A percentile compares a stretch with the other conserved stretches of the same genome.
Evolutionary conservation across 345 rosid genomes (phyloP).

Genomic region (Citrus australasica): DNA sequence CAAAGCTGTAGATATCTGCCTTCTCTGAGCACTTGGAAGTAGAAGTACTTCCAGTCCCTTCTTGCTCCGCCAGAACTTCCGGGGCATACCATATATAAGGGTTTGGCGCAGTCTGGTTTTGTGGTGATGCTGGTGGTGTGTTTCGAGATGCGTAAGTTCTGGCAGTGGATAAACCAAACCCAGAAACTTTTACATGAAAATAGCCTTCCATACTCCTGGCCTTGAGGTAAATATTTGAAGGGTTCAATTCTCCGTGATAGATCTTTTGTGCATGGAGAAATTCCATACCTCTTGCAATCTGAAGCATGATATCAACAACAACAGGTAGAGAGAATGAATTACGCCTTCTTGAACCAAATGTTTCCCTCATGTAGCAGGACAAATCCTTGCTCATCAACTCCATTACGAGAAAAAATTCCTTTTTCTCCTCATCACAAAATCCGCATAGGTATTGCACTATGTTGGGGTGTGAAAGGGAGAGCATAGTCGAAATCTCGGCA

Average conservation of each 20-base stretch:
- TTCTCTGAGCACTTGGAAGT: conserved; percentile 54
- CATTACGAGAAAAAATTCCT: conserved; percentile 69
- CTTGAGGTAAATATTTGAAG: conserved; percentile 58
- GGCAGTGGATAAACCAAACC: conserved; percentile 48
- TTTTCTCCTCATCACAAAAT: conserved; percentile 71
- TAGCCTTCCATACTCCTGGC: conserved; percentile 69
- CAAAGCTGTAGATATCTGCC: conserved; percentile 93
- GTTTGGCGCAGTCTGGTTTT: conserved; percentile 29
- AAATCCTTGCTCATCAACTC: conserved; percentile 85
- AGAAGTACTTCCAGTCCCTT: conserved; percentile 28
- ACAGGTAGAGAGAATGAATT: conserved; percentile 55
- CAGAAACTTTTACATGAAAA: conserved; percentile 69
- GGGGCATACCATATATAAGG: conserved; percentile 84
- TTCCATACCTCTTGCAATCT: conserved; percentile 92
- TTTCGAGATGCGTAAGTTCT: conserved; percentile 30
- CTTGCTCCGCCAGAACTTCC: conserved; percentile 66
- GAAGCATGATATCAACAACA: conserved; percentile 82
- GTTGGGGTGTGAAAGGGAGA: conserved; percentile 86
- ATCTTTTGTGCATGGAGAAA: conserved; percentile 67
- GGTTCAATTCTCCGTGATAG: conserved; percentile 72
- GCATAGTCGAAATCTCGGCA: conserved; percentile 50
- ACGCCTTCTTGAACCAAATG: conserved; percentile 57
- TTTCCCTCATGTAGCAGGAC: conserved; percentile 59
- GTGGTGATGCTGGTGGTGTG: conserved; percentile 10
- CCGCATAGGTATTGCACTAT: conserved; percentile 70